A percentile compares a stretch with the other conserved stretches of the same genome.
Conservation (phyloP, 1,139 yeast genomes). For the Pneumocystis murina region DNA sequence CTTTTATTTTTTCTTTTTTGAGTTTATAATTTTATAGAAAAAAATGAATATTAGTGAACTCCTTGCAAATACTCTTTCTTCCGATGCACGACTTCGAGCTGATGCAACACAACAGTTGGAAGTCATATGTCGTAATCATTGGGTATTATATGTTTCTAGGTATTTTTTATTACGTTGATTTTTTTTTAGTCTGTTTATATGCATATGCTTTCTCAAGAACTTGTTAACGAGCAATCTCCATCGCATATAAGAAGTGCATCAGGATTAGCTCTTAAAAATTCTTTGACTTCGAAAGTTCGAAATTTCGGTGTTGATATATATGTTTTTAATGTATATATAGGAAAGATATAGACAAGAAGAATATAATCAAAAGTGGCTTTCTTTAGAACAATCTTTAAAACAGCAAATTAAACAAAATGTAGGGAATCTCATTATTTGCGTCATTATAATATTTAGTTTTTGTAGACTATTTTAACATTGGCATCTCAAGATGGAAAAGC, state of each 20-base stretch:
- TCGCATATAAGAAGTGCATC: constrained; percentile 87
- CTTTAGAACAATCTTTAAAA: constrained; percentile 41
- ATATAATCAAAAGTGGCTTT: constrained; percentile 37
- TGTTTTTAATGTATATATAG: constrained; percentile 8
- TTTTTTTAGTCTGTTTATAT: constrained; percentile 37
- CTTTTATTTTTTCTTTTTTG: neutral
- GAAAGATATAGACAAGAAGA: constrained; percentile 10
- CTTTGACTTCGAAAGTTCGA: constrained; percentile 56
- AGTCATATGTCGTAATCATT: constrained; percentile 59
- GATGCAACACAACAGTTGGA: constrained; percentile 70
- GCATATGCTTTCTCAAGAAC: constrained; percentile 53
- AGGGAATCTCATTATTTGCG: neutral
- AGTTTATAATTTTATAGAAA: constrained; percentile 19
- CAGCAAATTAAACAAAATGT: constrained; percentile 46
- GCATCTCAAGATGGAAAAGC: constrained; percentile 59
- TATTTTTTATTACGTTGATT: neutral
- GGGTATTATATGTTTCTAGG: constrained; percentile 25
- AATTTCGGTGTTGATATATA: neutral
- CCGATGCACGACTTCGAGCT: constrained; percentile 38
- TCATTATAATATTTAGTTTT: neutral
- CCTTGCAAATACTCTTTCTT: constrained; percentile 8
- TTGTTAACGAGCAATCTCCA: constrained; percentile 50
- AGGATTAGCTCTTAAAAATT: constrained; percentile 75
- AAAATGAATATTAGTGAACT: constrained; percentile 20
- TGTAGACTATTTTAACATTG: constrained; percentile 44